Percentiles rank a stretch among this genome's conserved stretches.
phyloP scores from a whole-genome alignment of 2,329 filamentous ascomycete genomes.

The Zopfia rhizophila region DNA sequence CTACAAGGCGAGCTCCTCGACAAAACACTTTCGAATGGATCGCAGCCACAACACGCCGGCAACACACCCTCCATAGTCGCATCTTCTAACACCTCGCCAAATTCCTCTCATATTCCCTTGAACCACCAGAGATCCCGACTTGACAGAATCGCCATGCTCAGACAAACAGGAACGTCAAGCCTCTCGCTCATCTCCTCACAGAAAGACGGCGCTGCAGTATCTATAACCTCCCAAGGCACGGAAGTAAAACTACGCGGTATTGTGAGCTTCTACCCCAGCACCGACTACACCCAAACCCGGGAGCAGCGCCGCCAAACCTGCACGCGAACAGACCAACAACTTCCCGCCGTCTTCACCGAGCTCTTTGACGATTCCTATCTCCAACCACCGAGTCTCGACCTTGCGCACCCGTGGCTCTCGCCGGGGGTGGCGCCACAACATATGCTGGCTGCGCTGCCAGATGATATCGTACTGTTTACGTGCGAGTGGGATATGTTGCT shows the following conservation, averaged over 20 bases:
- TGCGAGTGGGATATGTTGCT: constrained; percentile 75
- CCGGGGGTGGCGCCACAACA: constrained; percentile 66
- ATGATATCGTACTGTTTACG: constrained; percentile 70
- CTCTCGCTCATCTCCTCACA: constrained; percentile 49
- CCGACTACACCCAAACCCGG: constrained; percentile 70
- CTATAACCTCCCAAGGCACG: constrained; percentile 43
- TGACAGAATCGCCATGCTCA: constrained; percentile 47
- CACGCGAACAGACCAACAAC: constrained; percentile 62
- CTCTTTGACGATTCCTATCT: constrained; percentile 64
- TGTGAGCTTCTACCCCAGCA: constrained; percentile 70
- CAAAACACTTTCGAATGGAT: constrained; percentile 38
- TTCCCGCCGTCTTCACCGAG: constrained; percentile 62
- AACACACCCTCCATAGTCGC: constrained; percentile 28
- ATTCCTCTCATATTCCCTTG: constrained; percentile 47
- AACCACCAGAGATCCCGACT: constrained; percentile 42
- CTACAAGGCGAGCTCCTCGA: constrained; percentile 61
- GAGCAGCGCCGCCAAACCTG: constrained; percentile 67
- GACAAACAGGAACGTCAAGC: constrained; percentile 44
- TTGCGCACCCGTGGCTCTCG: constrained; percentile 67
- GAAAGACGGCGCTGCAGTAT: constrained; percentile 47
- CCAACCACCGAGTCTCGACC: constrained; percentile 59
- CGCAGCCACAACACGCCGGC: constrained; percentile 37
- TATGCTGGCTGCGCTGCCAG: constrained; percentile 65
- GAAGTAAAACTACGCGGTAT: constrained; percentile 63
- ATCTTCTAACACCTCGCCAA: constrained; percentile 33